phyloP scores from a whole-genome alignment of 345 rosid genomes.

The Gossypium mustelinum region DNA sequence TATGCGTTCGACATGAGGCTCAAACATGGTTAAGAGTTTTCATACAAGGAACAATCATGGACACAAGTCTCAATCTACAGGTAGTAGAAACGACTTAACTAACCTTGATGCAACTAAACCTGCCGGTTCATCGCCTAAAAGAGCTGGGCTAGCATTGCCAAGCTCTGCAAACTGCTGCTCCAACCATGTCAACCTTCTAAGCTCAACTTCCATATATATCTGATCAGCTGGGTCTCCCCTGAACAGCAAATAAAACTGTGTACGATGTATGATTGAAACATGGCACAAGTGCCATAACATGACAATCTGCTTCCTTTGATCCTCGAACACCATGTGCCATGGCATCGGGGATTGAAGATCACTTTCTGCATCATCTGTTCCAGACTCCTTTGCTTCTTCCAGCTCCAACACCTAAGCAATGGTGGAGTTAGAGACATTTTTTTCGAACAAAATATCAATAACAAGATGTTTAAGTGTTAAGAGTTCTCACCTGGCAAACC shows the following conservation, averaged over 20 bases:
- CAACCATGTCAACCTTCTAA: slow-evolving; percentile 76
- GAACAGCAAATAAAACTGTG: slow-evolving; percentile 80
- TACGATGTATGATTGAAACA: slow-evolving; percentile 81
- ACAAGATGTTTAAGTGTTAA: not conserved
- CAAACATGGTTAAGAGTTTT: not conserved
- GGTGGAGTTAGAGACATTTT: not conserved
- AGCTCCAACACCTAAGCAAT: slow-evolving; percentile 65
- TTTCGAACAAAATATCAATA: not conserved
- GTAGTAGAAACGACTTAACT: not conserved
- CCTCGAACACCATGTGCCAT: slow-evolving; percentile 69
- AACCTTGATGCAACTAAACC: slow-evolving; percentile 81
- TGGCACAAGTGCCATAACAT: slow-evolving; percentile 99
- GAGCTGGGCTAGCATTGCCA: slow-evolving; percentile 95
- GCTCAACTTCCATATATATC: slow-evolving; percentile 93
- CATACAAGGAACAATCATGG: not conserved
- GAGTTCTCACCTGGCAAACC: slow-evolving; percentile 76
- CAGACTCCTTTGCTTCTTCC: slow-evolving; percentile 61
- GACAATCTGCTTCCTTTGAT: slow-evolving; percentile 77
- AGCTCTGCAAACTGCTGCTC: slow-evolving; percentile 92
- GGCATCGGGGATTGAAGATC: slow-evolving; percentile 53
- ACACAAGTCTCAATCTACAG: not conserved
- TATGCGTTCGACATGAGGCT: not conserved
- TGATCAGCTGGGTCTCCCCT: slow-evolving; percentile 78
- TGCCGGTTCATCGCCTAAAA: slow-evolving; percentile 90
- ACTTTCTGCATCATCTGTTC: slow-evolving; percentile 34